Evolutionary conservation across 768 basidiomycete species (phyloP).

Genomic region (Lentinula boryana): DNA sequence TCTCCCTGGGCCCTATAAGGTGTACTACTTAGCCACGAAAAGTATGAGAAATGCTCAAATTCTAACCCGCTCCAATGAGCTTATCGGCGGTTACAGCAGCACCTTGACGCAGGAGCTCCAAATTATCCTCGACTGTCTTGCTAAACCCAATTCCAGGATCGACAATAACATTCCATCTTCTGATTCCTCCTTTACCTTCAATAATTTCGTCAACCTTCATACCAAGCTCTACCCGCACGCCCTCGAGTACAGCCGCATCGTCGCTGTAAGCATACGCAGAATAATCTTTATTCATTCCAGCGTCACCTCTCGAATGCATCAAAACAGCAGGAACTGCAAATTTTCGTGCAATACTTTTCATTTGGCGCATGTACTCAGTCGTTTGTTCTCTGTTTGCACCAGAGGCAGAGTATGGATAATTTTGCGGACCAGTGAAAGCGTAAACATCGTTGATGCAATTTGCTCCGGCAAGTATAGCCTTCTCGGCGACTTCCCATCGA

Average conservation of each 20-base stretch:
- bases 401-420: slow-evolving; percentile 22
- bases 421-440: slow-evolving; percentile 64
- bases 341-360: slow-evolving; percentile 62
- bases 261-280: slow-evolving; percentile 34
- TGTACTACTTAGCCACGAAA: slow-evolving; percentile 1
- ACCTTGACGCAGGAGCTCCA: slow-evolving; percentile 55
- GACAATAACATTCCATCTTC: slow-evolving; percentile 83
- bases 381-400: slow-evolving; percentile 18
- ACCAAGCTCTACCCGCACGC: slow-evolving; percentile 69
- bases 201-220: slow-evolving; percentile 60
- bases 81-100: slow-evolving; percentile 39
- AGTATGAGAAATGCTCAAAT: background rate
- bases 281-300: slow-evolving; percentile 68
- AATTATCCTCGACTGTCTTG: slow-evolving; percentile 72
- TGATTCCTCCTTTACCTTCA: slow-evolving; percentile 61
- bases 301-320: slow-evolving; percentile 93
- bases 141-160: slow-evolving; percentile 97
- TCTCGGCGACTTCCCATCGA: slow-evolving; percentile 72
- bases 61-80: slow-evolving; percentile 23
- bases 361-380: slow-evolving; percentile 39
- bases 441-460: slow-evolving; percentile 94
- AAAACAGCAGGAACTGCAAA: slow-evolving; percentile 76
- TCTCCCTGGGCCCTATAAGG: slow-evolving; percentile 3
- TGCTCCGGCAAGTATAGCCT: slow-evolving; percentile 75
- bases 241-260: slow-evolving; percentile 49